Evolutionary conservation across 2,329 filamentous ascomycete species (phyloP).

Genomic region (Periconia sp.): DNA sequence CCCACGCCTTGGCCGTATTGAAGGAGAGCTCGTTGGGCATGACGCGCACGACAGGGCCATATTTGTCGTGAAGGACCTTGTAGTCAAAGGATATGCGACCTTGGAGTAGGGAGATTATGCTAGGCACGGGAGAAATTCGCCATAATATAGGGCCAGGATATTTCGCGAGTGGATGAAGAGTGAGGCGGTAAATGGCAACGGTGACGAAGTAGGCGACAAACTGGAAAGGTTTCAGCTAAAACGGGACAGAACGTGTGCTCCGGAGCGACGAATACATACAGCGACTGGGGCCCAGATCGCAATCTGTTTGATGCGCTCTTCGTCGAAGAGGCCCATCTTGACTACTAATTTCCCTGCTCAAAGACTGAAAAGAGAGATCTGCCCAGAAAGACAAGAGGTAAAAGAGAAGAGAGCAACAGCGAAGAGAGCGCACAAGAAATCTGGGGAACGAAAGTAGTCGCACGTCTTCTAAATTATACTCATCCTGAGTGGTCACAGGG

Average conservation of each 20-base stretch:
- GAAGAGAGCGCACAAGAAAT: neutral
- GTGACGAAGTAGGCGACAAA: constrained; percentile 28
- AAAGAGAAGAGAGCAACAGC: neutral
- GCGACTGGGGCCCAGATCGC: constrained; percentile 31
- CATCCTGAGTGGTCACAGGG: constrained; percentile 22
- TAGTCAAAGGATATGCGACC: constrained; percentile 40
- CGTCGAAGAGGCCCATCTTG: constrained; percentile 35
- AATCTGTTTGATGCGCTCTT: constrained; percentile 26
- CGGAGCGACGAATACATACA: constrained; percentile 17
- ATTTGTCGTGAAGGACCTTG: constrained; percentile 38
- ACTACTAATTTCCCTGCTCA: neutral
- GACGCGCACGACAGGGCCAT: constrained; percentile 42
- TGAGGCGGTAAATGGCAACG: constrained; percentile 32
- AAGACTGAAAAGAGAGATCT: neutral
- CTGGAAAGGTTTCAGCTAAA: constrained; percentile 8
- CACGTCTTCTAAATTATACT: constrained; percentile 23
- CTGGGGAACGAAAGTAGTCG: constrained; percentile 4
- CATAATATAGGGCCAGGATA: constrained; percentile 38
- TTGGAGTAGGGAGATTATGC: constrained; percentile 30
- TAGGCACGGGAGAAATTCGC: constrained; percentile 35
- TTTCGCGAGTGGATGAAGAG: constrained; percentile 36
- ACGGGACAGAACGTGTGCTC: too few relatives aligned
- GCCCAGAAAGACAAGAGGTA: neutral
- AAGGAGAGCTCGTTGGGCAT: constrained; percentile 43
- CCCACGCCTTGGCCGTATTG: constrained; percentile 39